A percentile compares a stretch with the other conserved stretches of the same genome.
These are phyloP conservation scores for Zymoseptoria crescenta DNA, from an alignment of 2,329 filamentous ascomycete genomes.

Conservation along the genomic window DNA sequence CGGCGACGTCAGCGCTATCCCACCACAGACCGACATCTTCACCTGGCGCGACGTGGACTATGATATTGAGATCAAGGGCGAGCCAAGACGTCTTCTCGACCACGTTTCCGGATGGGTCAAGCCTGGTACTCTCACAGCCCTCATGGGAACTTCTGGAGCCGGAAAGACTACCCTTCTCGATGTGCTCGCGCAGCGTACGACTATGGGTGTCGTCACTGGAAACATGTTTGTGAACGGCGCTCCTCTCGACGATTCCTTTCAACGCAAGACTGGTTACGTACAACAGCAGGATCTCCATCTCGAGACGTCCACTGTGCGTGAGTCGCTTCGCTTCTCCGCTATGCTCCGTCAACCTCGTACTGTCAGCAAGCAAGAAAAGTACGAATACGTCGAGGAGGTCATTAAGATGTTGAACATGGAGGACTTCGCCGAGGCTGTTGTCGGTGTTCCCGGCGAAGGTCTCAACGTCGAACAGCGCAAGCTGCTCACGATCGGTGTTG, in stretches of 20 bases:
- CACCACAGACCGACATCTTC: slow-evolving; percentile 37
- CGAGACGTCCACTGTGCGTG: slow-evolving; percentile 48
- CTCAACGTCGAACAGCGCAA: slow-evolving; percentile 57
- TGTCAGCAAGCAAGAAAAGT: slow-evolving; percentile 51
- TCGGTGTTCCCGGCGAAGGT: slow-evolving; percentile 55
- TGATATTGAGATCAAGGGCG: slow-evolving; percentile 46
- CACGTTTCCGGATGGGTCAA: slow-evolving; percentile 49
- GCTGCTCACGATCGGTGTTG: slow-evolving; percentile 50
- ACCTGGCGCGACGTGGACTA: slow-evolving; percentile 51
- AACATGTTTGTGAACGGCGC: slow-evolving; percentile 59
- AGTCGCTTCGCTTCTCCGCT: slow-evolving; percentile 50
- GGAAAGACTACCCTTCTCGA: slow-evolving; percentile 57
- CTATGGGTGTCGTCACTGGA: slow-evolving; percentile 56
- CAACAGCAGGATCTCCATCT: slow-evolving; percentile 59
- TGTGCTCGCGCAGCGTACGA: slow-evolving; percentile 48
- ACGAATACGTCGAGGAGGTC: slow-evolving; percentile 55
- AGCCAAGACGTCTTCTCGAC: slow-evolving; percentile 45
- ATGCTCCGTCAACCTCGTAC: slow-evolving; percentile 49
- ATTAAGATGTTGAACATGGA: slow-evolving; percentile 61
- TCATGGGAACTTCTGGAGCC: slow-evolving; percentile 34
- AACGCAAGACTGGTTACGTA: slow-evolving; percentile 59
- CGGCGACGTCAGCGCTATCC: slow-evolving; percentile 32
- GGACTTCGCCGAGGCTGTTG: slow-evolving; percentile 55
- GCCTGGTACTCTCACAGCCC: slow-evolving; percentile 34
- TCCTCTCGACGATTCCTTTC: slow-evolving; percentile 50